Evolutionary conservation across 495 filamentous ascomycete species (phyloP).

Genomic region (Sordaria brevicollis): DNA sequence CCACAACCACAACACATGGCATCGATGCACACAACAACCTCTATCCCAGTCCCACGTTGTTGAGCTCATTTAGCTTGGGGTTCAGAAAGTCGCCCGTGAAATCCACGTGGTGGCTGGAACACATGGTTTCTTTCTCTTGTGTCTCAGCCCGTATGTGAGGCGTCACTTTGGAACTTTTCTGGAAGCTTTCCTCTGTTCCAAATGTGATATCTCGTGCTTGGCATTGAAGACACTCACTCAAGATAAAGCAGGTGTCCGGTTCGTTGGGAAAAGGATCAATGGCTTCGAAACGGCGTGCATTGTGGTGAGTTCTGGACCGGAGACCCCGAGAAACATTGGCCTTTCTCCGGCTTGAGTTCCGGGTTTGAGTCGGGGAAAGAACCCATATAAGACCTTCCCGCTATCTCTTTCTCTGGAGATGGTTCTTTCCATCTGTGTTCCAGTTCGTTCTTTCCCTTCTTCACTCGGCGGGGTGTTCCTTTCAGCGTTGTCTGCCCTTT

Average conservation of each 20-base stretch:
- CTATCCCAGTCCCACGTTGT: background rate
- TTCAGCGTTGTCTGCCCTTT: background rate
- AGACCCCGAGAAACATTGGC: background rate
- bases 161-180: background rate
- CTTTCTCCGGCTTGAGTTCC: background rate
- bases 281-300: background rate
- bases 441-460: background rate
- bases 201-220: background rate
- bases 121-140: background rate
- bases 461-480: background rate
- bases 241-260: background rate
- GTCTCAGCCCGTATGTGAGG: background rate
- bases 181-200: background rate
- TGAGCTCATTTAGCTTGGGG: background rate
- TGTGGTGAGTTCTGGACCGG: background rate
- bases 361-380: background rate
- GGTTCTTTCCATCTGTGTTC: background rate
- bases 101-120: background rate
- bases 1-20: background rate
- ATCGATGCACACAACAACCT: background rate
- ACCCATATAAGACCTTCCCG: background rate
- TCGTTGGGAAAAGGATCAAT: background rate
- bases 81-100: background rate
- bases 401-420: background rate
- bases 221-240: background rate